Conservation (phyloP, 345 rosid genomes). For the Alliaria petiolata region DNA sequence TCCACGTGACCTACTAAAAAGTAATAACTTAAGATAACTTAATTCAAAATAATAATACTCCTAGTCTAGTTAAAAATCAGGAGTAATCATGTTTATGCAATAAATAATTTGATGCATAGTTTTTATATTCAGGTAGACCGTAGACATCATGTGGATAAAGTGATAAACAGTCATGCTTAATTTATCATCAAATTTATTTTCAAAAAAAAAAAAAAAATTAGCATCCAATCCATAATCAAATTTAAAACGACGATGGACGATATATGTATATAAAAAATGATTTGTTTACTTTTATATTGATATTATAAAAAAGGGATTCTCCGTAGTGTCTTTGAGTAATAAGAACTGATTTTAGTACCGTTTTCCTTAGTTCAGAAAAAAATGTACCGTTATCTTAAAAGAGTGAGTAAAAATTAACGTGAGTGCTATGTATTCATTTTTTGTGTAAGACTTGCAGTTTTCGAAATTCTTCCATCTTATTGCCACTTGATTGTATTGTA, state of each 20-base stretch:
- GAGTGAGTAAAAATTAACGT: background rate
- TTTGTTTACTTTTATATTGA: background rate
- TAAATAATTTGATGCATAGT: background rate
- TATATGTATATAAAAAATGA: background rate
- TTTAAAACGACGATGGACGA: background rate
- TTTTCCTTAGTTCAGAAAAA: too few species aligned
- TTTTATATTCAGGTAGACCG: background rate
- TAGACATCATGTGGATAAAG: background rate
- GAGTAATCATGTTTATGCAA: background rate
- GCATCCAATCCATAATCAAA: background rate
- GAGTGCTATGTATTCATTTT: background rate
- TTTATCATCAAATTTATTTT: too few species aligned
- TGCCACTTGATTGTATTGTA: constrained; percentile 11
- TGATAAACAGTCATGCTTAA: background rate
- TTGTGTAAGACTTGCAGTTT: background rate
- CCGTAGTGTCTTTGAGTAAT: too few species aligned
- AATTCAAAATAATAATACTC: background rate
- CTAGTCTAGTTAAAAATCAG: background rate
- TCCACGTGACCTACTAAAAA: constrained; percentile 26
- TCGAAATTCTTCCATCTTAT: constrained; percentile 27
- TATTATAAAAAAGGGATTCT: background rate
- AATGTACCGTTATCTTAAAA: too few species aligned
- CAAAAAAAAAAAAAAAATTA: too few species aligned
- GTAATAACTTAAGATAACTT: background rate
- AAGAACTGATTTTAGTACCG: too few species aligned